Base-by-base conservation (phyloP, 352 stramenopile species). In the Phytopythium delawarense region DNA sequence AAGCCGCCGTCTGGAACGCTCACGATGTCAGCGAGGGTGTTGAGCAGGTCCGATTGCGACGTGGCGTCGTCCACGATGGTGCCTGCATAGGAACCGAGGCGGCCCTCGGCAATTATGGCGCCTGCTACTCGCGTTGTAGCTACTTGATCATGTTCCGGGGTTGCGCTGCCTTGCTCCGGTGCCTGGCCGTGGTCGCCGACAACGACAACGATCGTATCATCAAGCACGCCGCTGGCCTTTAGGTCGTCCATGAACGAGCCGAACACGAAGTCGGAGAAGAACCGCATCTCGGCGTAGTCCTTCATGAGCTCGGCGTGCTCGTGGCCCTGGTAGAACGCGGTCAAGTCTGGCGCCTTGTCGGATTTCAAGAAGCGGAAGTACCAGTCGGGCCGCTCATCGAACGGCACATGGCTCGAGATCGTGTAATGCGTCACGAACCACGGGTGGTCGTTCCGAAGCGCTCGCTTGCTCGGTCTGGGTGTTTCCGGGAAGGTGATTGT, bases 391-490 rank as follows among this genome's bases (percentile, higher is more conserved):
- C 70, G 71, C 30, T 86, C 76, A n/a, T 86, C 62, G 53, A 89
- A 91, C 37, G 76, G 76, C 32, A 75, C 71, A 58, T 91, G 81
- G 65, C 78, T 91, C 62, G 81, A 91, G 64, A 91, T 91, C 25
- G 81, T 91, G 53, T 87, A 91, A 54, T 89, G 81, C 15, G 65
- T 87, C 18, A 65, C 62, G 61, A 91, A 91, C 66, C 71, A 90
- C 34, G 78, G 81, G 30, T 79, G 75, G 8, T 15, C 16, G 30
- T 25, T 56, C 1, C 48, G 48, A n/a, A n/a, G n/a, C 49, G 25
- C 21, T 35, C 21, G 30, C 35, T 13, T 16, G 15, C 30, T 18
- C n/a, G 44, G 35, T 25, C 18, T 64, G 23, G 57, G 6, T 18
- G 69, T 59, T 21, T 52, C 60, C 9, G 53, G 57, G 28, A 57